These are phyloP conservation scores for Kluyveromyces lactis DNA, from an alignment of 805 yeast species.

Conservation along the genomic window DNA sequence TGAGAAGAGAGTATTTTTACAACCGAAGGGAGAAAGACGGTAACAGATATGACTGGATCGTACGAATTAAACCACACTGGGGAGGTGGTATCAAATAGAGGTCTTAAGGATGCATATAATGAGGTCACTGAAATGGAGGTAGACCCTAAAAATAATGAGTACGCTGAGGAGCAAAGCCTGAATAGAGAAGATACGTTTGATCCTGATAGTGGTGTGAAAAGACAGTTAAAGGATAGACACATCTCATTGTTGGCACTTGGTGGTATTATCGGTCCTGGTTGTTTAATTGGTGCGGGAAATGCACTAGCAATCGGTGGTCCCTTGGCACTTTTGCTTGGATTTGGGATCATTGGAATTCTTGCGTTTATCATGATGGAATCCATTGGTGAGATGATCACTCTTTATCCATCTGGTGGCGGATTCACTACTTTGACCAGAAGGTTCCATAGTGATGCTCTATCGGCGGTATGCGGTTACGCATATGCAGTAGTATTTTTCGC, in stretches of 20 bases:
- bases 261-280: conserved; percentile 7
- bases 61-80: no score
- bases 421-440: conserved; percentile 5
- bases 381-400: conserved; percentile 11
- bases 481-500: conserved; percentile 11
- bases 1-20: no score
- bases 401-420: conserved; percentile 1
- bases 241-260: conserved; percentile 6
- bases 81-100: no score
- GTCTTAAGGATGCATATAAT: no score
- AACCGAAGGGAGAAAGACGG: no score
- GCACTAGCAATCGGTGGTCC: conserved; percentile 11
- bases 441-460: conserved; percentile 9
- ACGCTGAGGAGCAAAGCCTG: no score
- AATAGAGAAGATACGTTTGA: conserved; percentile 1
- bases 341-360: conserved; percentile 10
- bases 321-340: conserved; percentile 10
- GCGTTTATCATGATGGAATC: conserved; percentile 12
- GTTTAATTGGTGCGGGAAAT: conserved; percentile 8
- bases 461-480: conserved; percentile 10
- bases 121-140: no score
- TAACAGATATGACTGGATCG: no score
- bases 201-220: conserved; percentile 10
- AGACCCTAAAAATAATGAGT: no score
- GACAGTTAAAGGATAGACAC: conserved; percentile 10